Evolutionary conservation across 2,329 filamentous ascomycete genomes (phyloP).

Genomic region (Teratosphaeria viscida): DNA sequence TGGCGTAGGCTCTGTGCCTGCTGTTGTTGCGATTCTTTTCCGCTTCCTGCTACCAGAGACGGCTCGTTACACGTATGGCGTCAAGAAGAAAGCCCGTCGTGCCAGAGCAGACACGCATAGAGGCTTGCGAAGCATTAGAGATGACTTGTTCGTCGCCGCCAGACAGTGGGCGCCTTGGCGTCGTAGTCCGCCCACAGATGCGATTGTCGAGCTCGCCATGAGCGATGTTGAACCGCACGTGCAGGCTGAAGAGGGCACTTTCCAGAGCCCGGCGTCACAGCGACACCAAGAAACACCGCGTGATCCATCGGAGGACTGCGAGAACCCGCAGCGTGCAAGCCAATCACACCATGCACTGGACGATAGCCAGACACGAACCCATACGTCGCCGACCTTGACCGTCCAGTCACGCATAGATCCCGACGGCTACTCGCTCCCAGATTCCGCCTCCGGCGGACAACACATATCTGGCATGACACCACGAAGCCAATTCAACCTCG

Average conservation of each 20-base stretch:
- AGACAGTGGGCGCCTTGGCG: neutral
- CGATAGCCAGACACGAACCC: neutral
- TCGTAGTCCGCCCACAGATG: neutral
- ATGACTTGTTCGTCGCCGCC: neutral
- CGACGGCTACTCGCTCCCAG: neutral
- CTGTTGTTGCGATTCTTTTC: slow-evolving; percentile 28
- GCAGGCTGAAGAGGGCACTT: neutral
- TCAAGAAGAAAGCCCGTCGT: slow-evolving; percentile 25
- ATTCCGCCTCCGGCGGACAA: neutral
- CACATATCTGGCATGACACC: slow-evolving; percentile 8
- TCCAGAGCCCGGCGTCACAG: neutral
- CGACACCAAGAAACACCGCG: neutral
- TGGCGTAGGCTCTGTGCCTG: slow-evolving; percentile 30
- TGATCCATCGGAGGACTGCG: neutral
- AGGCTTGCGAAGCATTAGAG: neutral
- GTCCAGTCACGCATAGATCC: neutral
- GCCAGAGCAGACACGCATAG: slow-evolving; percentile 11
- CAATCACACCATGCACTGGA: neutral
- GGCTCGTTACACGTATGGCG: slow-evolving; percentile 31
- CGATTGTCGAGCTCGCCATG: neutral
- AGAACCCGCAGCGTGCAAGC: neutral
- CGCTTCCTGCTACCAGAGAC: slow-evolving; percentile 32
- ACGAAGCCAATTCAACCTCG: slow-evolving; percentile 7
- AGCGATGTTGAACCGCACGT: neutral
- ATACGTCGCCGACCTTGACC: neutral